A percentile compares a stretch with the other conserved stretches of the same genome.
Evolutionary conservation across 257 asterid genomes (phyloP).

Genomic region (Eucommia ulmoides): DNA sequence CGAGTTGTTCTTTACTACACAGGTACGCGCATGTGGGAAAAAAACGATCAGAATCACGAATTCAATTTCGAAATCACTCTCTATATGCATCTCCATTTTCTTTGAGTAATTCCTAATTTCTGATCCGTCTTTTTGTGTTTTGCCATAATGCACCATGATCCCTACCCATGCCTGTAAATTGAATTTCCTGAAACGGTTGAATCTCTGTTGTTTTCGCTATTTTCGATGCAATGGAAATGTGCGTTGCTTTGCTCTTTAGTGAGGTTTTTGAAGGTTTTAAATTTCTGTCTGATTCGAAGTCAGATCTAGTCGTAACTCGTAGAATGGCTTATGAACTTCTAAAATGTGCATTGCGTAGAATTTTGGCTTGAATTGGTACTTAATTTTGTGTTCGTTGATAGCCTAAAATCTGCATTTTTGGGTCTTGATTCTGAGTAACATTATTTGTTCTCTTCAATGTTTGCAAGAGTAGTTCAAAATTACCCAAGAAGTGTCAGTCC

Average conservation of each 20-base stretch:
- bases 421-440: not conserved
- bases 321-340: not conserved
- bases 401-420: not conserved
- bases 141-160: not conserved
- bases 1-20: not conserved
- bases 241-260: not conserved
- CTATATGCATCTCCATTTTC: not conserved
- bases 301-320: not conserved
- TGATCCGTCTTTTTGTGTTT: not conserved
- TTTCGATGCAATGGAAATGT: not conserved
- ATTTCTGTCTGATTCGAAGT: not conserved
- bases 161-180: not conserved
- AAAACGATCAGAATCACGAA: not conserved
- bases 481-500: no score
- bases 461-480: not conserved
- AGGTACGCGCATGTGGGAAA: not conserved
- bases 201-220: not conserved
- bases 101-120: not conserved
- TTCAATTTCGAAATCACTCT: not conserved
- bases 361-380: not conserved
- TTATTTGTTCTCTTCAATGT: not conserved
- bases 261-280: not conserved
- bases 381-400: not conserved
- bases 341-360: not conserved
- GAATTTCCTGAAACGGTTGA: not conserved